Base-by-base conservation (phyloP, 176 grass and related monocot species). In the Paspalum vaginatum region DNA sequence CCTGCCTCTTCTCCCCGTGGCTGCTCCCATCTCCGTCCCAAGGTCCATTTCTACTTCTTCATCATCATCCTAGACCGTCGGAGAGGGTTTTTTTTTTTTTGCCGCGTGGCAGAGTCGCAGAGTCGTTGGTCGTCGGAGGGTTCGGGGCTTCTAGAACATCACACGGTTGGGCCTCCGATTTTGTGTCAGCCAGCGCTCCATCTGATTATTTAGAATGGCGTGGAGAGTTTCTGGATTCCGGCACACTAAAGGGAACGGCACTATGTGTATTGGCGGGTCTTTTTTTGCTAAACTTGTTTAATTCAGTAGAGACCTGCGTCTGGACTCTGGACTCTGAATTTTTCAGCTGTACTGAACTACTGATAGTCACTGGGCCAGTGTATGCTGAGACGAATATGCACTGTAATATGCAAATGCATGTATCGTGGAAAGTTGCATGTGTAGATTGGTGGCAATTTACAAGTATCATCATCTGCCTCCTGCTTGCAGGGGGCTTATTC, bases 1-100 rank as follows among this genome's bases (percentile, higher is more conserved):
- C 73, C 48, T n/a, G 16, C 18, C 37, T 85, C 71, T 9, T 76
- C 82, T 24, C 57, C 37, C 53, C 70, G 15, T 44, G 45, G 57
- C 9, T 15, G 25, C 41, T 59, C 8, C 45, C 32, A 61, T 62
- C 40, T 61, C 52, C 44, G n/a, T 2, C 26, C 11, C 59, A 77
- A 82, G 78, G 78, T 85, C 7, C 9, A 11, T 14, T 52, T 75
- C 25, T 8, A 5, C 5, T 7, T 18, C 0, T 38, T 52, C 5
- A 9, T 22, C 70, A 18, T 65, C 50, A 24, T 42, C 8, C 9
- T 15, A 2, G 10, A 5, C 49, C 3, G 18, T n/a, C 6, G 27
- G 47, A 7, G 32, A 53, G 32, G 40, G 4, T 14, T n/a, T 0
- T 25, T 3, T 18, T 26, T 0, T 26, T 21, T 43, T 50, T 7